Conservation (phyloP, 2,329 filamentous ascomycete genomes). For the Harringtonia aguacate region DNA sequence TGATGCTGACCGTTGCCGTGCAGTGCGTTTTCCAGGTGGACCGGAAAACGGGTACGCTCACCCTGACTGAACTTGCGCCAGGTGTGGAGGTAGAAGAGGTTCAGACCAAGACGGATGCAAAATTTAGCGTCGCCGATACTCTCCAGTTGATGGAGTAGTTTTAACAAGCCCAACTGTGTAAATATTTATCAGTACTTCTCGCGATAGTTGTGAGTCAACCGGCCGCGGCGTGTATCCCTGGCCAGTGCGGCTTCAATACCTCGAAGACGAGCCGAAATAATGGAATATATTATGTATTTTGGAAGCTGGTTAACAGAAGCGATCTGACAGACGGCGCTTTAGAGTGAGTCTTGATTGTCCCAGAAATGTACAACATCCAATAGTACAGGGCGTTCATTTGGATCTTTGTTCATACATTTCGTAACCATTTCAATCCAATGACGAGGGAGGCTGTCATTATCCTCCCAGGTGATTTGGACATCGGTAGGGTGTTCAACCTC, state of each 20-base stretch:
- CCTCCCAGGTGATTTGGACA: constrained; percentile 4
- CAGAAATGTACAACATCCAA: constrained; percentile 4
- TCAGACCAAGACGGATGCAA: constrained; percentile 74
- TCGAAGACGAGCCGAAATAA: too few species aligned
- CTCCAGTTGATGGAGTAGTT: constrained; percentile 72
- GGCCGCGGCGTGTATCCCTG: too few species aligned
- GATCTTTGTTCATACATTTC: constrained; percentile 6
- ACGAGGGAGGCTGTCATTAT: neutral
- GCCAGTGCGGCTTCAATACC: too few species aligned
- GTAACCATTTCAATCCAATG: constrained; percentile 4
- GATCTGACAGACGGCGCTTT: too few species aligned
- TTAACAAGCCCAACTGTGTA: too few species aligned
- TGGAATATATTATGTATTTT: too few species aligned
- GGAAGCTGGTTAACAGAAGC: too few species aligned
- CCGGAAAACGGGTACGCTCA: constrained; percentile 64
- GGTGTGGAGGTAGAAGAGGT: constrained; percentile 87
- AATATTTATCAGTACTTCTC: too few species aligned
- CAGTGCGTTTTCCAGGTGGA: constrained; percentile 68
- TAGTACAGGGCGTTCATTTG: constrained; percentile 6
- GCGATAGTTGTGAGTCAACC: too few species aligned
- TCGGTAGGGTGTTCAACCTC: constrained; percentile 6
- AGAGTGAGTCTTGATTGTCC: too few species aligned
- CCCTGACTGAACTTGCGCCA: constrained; percentile 73
- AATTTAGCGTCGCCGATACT: constrained; percentile 69
- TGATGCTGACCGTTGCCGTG: neutral